Evolutionary conservation across 2,329 filamentous ascomycete species (phyloP).

Genomic region (Diaporthe nobilis): DNA sequence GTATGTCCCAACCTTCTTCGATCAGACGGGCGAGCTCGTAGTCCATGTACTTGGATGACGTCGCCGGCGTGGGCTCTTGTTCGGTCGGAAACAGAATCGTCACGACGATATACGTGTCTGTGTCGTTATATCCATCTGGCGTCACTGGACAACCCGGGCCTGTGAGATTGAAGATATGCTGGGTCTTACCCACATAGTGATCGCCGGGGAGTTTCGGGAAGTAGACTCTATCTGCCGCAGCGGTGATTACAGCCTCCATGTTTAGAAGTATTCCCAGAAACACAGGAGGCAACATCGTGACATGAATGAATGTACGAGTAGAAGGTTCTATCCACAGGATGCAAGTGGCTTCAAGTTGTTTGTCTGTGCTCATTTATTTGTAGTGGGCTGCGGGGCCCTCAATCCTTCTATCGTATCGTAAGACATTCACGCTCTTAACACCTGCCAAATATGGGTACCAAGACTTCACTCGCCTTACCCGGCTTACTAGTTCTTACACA

Average conservation of each 20-base stretch:
- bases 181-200: neutral
- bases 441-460: neutral
- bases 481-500: neutral
- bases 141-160: neutral
- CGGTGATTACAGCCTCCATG: neutral
- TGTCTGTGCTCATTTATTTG: neutral
- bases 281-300: neutral
- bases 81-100: neutral
- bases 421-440: neutral
- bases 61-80: neutral
- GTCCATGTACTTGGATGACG: neutral
- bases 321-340: neutral
- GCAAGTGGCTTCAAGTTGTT: neutral
- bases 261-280: neutral
- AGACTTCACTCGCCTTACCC: neutral
- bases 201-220: neutral
- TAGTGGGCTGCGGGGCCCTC: neutral
- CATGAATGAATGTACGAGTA: neutral
- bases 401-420: neutral
- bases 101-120: neutral
- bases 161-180: neutral
- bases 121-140: neutral
- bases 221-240: neutral
- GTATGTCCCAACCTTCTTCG: slow-evolving; percentile 1
- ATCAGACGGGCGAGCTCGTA: slow-evolving; percentile 11